phyloP scores from a whole-genome alignment of 176 grass and related monocot genomes.

The Triticum monococcum region DNA sequence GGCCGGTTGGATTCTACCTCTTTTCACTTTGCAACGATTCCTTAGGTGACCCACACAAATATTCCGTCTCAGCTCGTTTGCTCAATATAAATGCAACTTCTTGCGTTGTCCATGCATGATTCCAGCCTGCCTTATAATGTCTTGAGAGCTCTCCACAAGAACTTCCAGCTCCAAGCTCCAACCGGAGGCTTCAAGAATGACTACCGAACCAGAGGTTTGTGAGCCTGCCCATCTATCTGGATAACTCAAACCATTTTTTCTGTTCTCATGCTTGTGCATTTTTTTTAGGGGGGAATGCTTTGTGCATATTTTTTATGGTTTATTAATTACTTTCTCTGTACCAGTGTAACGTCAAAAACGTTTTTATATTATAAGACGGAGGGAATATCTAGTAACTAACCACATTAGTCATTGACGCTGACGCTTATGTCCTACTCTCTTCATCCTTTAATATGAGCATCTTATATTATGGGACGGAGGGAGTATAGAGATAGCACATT shows the following conservation, averaged over 20 bases:
- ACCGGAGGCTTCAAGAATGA: slow-evolving; percentile 27
- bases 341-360: too few species aligned
- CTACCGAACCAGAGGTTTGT: slow-evolving; percentile 48
- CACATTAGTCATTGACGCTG: not conserved
- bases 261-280: not conserved
- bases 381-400: not conserved
- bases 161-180: slow-evolving; percentile 13
- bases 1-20: too few species aligned
- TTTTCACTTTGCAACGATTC: slow-evolving; percentile 48
- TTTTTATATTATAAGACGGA: too few species aligned
- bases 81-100: slow-evolving; percentile 37
- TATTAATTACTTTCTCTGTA: too few species aligned
- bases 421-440: not conserved
- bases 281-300: not conserved
- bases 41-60: slow-evolving; percentile 40
- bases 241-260: not conserved
- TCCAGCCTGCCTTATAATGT: slow-evolving; percentile 12
- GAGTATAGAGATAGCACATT: not conserved
- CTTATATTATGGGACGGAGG: too few species aligned
- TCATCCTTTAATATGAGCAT: too few species aligned
- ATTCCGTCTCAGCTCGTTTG: slow-evolving; percentile 24
- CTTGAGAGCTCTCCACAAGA: not conserved
- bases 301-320: not conserved
- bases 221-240: not conserved
- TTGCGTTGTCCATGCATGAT: slow-evolving; percentile 11